A percentile compares a stretch with the other conserved stretches of the same genome.
Conservation (phyloP, 2,329 filamentous ascomycete genomes). For the Chalaropsis ovoidea region DNA sequence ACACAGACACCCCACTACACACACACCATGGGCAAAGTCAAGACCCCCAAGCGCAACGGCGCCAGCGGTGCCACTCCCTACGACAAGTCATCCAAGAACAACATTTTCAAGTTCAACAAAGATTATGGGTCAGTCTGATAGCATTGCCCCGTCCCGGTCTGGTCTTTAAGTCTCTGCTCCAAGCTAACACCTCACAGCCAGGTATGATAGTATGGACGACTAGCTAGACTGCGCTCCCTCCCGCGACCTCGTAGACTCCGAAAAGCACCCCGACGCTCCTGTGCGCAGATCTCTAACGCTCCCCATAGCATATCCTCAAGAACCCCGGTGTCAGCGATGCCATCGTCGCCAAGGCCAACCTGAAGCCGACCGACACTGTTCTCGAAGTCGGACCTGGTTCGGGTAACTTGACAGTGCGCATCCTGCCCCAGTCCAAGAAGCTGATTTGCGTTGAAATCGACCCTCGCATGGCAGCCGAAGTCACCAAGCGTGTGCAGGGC, state of each 20-base stretch:
- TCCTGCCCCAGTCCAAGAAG: slow-evolving; percentile 77
- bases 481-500: slow-evolving; percentile 87
- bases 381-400: slow-evolving; percentile 88
- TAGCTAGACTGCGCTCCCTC: background rate
- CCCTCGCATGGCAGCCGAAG: slow-evolving; percentile 89
- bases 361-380: slow-evolving; percentile 84
- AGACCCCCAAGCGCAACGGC: slow-evolving; percentile 44
- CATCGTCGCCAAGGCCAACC: slow-evolving; percentile 61
- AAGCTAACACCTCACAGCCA: slow-evolving; percentile 21
- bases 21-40: slow-evolving; percentile 44
- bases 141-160: background rate
- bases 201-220: slow-evolving; percentile 6
- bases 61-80: slow-evolving; percentile 38
- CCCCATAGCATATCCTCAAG: slow-evolving; percentile 74
- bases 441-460: slow-evolving; percentile 82
- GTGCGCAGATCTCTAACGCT: background rate
- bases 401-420: slow-evolving; percentile 78
- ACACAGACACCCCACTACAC: slow-evolving; percentile 15
- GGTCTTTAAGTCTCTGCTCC: background rate
- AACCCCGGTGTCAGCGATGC: slow-evolving; percentile 75
- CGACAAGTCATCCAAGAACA: slow-evolving; percentile 49
- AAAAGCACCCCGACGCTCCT: background rate
- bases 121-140: slow-evolving; percentile 49
- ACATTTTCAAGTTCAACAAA: slow-evolving; percentile 96
- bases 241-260: background rate